Evolutionary conservation across 2,329 filamentous ascomycete species (phyloP).

Genomic region (Pyrenochaeta sp.): DNA sequence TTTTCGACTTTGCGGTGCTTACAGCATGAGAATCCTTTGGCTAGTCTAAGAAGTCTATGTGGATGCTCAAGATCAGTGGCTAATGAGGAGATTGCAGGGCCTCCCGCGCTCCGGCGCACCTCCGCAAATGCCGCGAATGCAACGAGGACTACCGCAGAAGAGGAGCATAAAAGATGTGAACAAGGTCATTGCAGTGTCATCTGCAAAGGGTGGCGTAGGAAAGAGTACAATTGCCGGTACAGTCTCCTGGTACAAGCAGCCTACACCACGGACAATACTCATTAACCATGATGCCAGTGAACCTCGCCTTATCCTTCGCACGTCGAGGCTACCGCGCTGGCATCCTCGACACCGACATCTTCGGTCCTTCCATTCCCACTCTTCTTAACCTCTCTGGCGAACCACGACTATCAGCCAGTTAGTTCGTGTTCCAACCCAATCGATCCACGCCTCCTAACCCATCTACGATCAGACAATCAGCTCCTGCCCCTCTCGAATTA

Average conservation of each 20-base stretch:
- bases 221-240: slow-evolving; percentile 91
- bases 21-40: slow-evolving; percentile 87
- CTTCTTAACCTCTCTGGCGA: slow-evolving; percentile 83
- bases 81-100: slow-evolving; percentile 64
- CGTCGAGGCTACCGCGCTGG: slow-evolving; percentile 81
- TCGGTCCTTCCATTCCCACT: slow-evolving; percentile 93
- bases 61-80: slow-evolving; percentile 1
- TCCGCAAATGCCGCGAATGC: slow-evolving; percentile 74
- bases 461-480: slow-evolving; percentile 68
- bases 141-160: slow-evolving; percentile 81
- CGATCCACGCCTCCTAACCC: slow-evolving; percentile 11
- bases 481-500: slow-evolving; percentile 91
- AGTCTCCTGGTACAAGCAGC: slow-evolving; percentile 11
- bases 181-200: slow-evolving; percentile 96
- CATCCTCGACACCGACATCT: slow-evolving; percentile 95
- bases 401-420: slow-evolving; percentile 77
- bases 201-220: slow-evolving; percentile 96
- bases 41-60: slow-evolving; percentile 50
- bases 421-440: slow-evolving; percentile 39
- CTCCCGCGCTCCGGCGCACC: slow-evolving; percentile 77
- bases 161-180: slow-evolving; percentile 83
- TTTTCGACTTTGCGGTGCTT: slow-evolving; percentile 64
- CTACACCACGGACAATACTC: not conserved
- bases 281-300: slow-evolving; percentile 58
- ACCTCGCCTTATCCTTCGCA: slow-evolving; percentile 87